phyloP scores from a whole-genome alignment of 176 grass and related monocot genomes.

The Ampelocalamus luodianensis region DNA sequence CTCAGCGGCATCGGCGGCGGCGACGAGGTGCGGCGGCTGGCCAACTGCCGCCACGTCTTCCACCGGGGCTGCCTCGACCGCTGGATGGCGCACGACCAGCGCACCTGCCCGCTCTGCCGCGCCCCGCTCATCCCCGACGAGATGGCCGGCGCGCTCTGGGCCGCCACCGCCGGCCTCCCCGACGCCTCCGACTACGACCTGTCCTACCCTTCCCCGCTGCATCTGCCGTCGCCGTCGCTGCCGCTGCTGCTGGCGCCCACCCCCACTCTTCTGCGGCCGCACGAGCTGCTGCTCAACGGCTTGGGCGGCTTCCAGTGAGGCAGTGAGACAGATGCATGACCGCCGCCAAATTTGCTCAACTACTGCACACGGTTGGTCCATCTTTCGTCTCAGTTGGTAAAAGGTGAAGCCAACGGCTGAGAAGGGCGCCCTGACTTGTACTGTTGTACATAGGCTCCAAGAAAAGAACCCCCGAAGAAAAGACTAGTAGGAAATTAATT shows the following conservation, averaged over 20 bases:
- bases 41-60: slow-evolving; percentile 87
- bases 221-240: not conserved
- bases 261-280: slow-evolving; percentile 61
- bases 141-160: not conserved
- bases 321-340: slow-evolving; percentile 39
- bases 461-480: not conserved
- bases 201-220: slow-evolving; percentile 37
- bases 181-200: slow-evolving; percentile 50
- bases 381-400: not conserved
- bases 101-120: slow-evolving; percentile 86
- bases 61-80: slow-evolving; percentile 88
- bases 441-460: slow-evolving; percentile 18
- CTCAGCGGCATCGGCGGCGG: slow-evolving; percentile 62
- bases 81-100: slow-evolving; percentile 74
- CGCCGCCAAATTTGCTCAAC: slow-evolving; percentile 20
- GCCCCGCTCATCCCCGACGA: slow-evolving; percentile 62
- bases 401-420: slow-evolving; percentile 22
- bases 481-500: slow-evolving; percentile 13
- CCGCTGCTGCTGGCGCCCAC: slow-evolving; percentile 35
- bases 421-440: slow-evolving; percentile 27
- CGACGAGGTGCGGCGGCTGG: slow-evolving; percentile 76
- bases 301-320: slow-evolving; percentile 57
- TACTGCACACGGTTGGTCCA: not conserved
- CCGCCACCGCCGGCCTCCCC: not conserved
- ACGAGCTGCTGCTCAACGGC: slow-evolving; percentile 60